Evolutionary conservation across 371 early-diverging fungal genomes (phyloP), one percentile per base, ranked within the genome.

Genomic region (Rhizopus arrhizus): DNA sequence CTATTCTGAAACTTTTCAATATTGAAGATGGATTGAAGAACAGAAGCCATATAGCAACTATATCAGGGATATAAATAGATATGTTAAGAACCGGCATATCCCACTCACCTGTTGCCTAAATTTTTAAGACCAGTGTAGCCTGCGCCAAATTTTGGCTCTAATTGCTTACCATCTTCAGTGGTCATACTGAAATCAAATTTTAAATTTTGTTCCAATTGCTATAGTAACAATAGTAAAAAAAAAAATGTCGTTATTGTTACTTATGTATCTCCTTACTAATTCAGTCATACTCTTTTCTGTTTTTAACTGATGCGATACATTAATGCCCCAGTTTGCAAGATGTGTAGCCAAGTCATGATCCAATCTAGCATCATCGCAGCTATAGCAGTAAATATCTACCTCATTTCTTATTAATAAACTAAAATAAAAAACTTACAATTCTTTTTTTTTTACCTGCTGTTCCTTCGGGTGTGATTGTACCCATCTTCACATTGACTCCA

Each of bases 401-500:
- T 13, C 2, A 35, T 12, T 42, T 34, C 41, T 4, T 43, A 42
- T 50, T 3, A 48, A 28, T 22, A 22, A 22, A 22, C 22, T 22
- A 22, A 22, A 22, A 22, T 31, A 29, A 56, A 34, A 12, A 13
- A 12, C 28, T 32, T 34, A 7, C 15, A 33, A 12, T 34, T 29
- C 3, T 40, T 16, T 8, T 40, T 16, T 8, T 43, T 45, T 63
- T 69, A 91, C 91, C 92, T 31, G 96, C 99, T 1, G 90, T 89
- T 53, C 97, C 97, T 68, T 96, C 97, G n/a, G 97, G 93, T 11
- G 96, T 95, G 52, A 98, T 97, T 0, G 99, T 96, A 4, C 99
- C 99, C 9, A 97, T 79, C 63, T 97, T 97, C 45, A 91, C 89
- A 48, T 91, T 86, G 0, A 95, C 88, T 9, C 84, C 83, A 70